Evolutionary conservation across 2,329 filamentous ascomycete species (phyloP), one percentile per base, ranked within the genome.

Genomic region (Cladosporium sp.): DNA sequence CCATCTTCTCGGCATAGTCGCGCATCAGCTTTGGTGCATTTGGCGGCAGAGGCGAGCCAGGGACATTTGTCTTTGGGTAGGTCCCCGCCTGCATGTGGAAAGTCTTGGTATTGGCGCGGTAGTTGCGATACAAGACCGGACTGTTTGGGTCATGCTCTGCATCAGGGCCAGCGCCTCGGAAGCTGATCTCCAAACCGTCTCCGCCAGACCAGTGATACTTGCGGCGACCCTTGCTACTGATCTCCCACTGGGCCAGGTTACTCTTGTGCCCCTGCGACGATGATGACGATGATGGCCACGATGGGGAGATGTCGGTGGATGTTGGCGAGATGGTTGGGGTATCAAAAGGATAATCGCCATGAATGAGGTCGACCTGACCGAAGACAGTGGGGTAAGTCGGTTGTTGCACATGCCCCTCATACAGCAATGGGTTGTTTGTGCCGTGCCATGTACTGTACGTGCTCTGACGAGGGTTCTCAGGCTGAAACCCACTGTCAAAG

Each of bases 111-210:
- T 45, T 44, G 13, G 19, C 20, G 25, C 51, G 51, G 7, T 35
- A 35, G n/a, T 47, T 37, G 40, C 40, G 52, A 37, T 51, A 57
- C 13, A 34, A 19, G 36, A 57, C 55, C 10, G 55, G 55, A 32
- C 45, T 57, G 28, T 57, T 57, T 12, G 45, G 55, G 17, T 57
- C 47, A n/a, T 60, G 63, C 60, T 72, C 69, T 15, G 69, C 69
- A 40, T 68, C 60, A 3, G 69, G 63, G 15, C 70, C 69, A 50
- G 67, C 60, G 25, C 71, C 69, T 13, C 60, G 56, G 58, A 72
- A 73, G 20, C 63, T 62, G 61, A 73, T 73, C 64, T 73, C 71
- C 19, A 62, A 62, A 8, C 71, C 71, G 54, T 71, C 70, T 22
- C 71, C 68, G 24, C 70, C 70, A 20, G 61, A 58, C 71, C 71